Evolutionary conservation across 176 grass and related monocot genomes (phyloP), one percentile per base, ranked within the genome.

Genomic region (Bonia amplexicaulis): DNA sequence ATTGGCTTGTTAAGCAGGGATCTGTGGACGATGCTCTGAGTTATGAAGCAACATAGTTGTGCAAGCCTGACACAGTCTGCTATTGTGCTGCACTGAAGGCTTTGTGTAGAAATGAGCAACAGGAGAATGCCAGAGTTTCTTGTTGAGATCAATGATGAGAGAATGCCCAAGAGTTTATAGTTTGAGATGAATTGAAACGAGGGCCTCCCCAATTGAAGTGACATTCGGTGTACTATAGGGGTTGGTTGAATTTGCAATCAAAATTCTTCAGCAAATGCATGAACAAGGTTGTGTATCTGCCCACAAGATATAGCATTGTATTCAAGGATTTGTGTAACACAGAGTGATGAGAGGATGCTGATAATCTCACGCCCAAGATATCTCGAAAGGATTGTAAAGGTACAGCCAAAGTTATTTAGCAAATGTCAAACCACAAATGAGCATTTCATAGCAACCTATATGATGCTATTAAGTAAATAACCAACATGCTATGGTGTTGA

Each of bases 51-150:
- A 42, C 64, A 42, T 74, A 57, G 33, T 51, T 61, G 69, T 76
- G 33, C 51, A 85, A 23, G 19, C 67, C 66, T 46, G 69, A 15
- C 37, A 62, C 31, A 31, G n/a, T 61, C 23, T 60, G 19, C 42
- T 49, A 37, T 22, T 52, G 55, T 72, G 37, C 33, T 57, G 58
- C 25, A 55, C 12, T 29, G 4, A 60, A 49, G 33, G 25, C 39
- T 13, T 66, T 73, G 12, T 59, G 26, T 55, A 58, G 40, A 66
- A 67, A 84, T 85, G 69, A 85, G 31, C 68, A 74, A 60, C n/a
- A 61, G n/a, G 23, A 55, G 8, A 61, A 80, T 61, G 33, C 12
- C 19, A 75, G 64, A 68, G 40, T 66, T 80, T 59, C 5, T 68
- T 39, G 70, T 66, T 69, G 41, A 52, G 46, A 61, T 58, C 53